These are phyloP conservation scores for Arabidopsis lyrata DNA, from an alignment of 441 rosid species.

Conservation along the genomic window DNA sequence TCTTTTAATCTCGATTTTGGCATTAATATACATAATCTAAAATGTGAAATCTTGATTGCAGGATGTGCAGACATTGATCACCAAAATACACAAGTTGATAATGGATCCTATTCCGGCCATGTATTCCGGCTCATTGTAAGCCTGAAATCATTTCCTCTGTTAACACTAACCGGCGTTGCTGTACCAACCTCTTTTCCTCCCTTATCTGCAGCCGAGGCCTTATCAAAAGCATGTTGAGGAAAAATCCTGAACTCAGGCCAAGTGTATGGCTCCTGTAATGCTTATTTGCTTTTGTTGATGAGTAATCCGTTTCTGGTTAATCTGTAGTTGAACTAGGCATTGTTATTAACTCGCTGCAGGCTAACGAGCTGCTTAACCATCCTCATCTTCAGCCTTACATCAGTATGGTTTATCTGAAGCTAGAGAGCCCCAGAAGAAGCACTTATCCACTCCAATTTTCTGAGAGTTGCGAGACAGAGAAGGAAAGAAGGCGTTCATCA, in stretches of 20 bases:
- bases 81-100: slow-evolving; percentile 67
- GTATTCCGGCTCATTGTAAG: slow-evolving; percentile 73
- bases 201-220: slow-evolving; percentile 67
- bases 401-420: slow-evolving; percentile 58
- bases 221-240: slow-evolving; percentile 74
- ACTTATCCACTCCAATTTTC: slow-evolving; percentile 54
- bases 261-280: slow-evolving; percentile 52
- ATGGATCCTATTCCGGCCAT: slow-evolving; percentile 72
- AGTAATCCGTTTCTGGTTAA: background rate
- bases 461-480: slow-evolving; percentile 35
- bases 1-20: background rate
- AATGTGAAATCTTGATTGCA: slow-evolving; percentile 37
- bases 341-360: slow-evolving; percentile 47
- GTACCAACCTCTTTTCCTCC: slow-evolving; percentile 6
- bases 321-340: background rate
- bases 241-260: slow-evolving; percentile 79
- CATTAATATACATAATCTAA: background rate
- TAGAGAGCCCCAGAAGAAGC: slow-evolving; percentile 55
- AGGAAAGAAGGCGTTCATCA: slow-evolving; percentile 59
- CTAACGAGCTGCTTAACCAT: slow-evolving; percentile 68
- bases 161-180: background rate
- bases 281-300: slow-evolving; percentile 4
- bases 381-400: slow-evolving; percentile 70
- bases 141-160: slow-evolving; percentile 15
- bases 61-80: slow-evolving; percentile 72